Evolutionary conservation across 768 basidiomycete species (phyloP).

Genomic region (Suillus fuscotomentosus): DNA sequence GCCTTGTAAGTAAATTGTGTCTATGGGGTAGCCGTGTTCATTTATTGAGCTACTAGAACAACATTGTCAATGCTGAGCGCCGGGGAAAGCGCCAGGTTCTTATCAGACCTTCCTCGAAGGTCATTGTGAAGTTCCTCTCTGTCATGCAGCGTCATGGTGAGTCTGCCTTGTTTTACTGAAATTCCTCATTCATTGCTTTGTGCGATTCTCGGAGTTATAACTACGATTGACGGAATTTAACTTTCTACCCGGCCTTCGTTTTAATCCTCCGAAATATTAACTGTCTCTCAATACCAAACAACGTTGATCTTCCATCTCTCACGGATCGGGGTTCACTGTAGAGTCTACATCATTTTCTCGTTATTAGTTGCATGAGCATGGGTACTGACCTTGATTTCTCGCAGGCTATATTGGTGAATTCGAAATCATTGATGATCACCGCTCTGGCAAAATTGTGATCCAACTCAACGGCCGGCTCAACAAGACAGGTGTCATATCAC

Average conservation of each 20-base stretch:
- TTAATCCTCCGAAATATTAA: conserved; percentile 81
- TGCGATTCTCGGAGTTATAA: conserved; percentile 71
- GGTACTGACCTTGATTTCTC: conserved; percentile 9
- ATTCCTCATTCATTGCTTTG: conserved; percentile 32
- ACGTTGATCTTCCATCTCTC: conserved; percentile 29
- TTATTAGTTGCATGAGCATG: conserved; percentile 39
- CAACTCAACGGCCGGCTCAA: conserved; percentile 98
- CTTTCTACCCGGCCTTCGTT: conserved; percentile 69
- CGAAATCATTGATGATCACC: conserved; percentile 98
- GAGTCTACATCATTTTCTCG: conserved; percentile 30
- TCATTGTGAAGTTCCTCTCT: conserved; percentile 94
- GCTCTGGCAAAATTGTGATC: conserved; percentile 95
- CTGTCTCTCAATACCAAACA: conserved; percentile 60
- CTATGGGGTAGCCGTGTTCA: neutral
- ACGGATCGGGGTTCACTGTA: conserved; percentile 31
- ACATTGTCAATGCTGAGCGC: conserved; percentile 99
- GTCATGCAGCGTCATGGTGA: conserved; percentile 99
- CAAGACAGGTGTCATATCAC: conserved; percentile 99
- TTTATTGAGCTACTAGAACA: conserved; percentile 58
- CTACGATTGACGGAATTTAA: conserved; percentile 69
- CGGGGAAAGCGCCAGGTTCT: conserved; percentile 99
- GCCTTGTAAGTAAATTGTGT: conserved; percentile 35
- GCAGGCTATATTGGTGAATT: conserved; percentile 98
- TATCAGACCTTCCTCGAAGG: conserved; percentile 95
- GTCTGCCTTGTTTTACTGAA: conserved; percentile 25